Conservation (phyloP, 345 rosid species). For the Fremontodendron californicum region DNA sequence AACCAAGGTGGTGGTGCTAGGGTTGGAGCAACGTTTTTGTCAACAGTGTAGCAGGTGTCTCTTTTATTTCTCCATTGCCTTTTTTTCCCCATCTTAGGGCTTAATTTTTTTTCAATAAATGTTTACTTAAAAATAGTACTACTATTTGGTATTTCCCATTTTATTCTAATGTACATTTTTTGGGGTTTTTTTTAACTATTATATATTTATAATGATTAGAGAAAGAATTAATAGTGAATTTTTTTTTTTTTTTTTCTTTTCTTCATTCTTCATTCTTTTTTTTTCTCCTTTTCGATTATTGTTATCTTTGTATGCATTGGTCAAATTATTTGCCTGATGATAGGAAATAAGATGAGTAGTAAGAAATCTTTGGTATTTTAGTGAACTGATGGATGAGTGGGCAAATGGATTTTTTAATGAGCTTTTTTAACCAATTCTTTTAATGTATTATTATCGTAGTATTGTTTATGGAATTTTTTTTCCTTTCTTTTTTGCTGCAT, state of each 20-base stretch:
- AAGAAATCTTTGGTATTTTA: neutral
- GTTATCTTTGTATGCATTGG: neutral
- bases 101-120: neutral
- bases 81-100: neutral
- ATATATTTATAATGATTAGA: too few relatives aligned
- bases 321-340: neutral
- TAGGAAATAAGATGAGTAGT: neutral
- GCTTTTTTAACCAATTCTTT: neutral
- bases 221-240: too few relatives aligned
- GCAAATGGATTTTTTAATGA: neutral
- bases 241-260: too few relatives aligned
- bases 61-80: neutral
- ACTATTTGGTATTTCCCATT: too few relatives aligned
- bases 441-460: neutral
- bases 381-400: neutral
- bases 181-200: too few relatives aligned
- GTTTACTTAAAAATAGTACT: neutral
- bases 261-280: too few relatives aligned
- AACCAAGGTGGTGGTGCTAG: too few relatives aligned
- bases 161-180: too few relatives aligned
- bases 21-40: too few relatives aligned
- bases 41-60: constrained; percentile 84
- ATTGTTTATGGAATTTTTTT: neutral
- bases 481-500: neutral
- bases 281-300: too few relatives aligned